Base-by-base conservation (phyloP, 2,329 filamentous ascomycete genomes). In the Sphaerulina musiva region DNA sequence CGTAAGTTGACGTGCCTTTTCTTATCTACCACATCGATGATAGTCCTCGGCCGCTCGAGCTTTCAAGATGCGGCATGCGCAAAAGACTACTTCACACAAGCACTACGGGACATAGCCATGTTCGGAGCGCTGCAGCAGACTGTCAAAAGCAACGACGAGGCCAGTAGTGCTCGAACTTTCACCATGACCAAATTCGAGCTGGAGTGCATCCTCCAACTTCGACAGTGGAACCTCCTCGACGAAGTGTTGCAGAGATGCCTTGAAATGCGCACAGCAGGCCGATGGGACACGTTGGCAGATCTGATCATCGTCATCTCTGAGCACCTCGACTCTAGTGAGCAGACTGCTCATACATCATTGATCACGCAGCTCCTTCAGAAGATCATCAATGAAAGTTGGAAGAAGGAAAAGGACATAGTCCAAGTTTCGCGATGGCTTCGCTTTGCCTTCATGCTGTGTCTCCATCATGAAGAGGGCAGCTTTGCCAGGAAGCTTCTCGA, bases 381-480 rank as follows among this genome's bases (percentile, higher is more conserved):
- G 56, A 82, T 91, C 55, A 80, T 93, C 64, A 86, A 87, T 63
- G 75, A 82, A 46, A 83, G 86, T 14, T 85, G 81, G 70, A 64
- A 62, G 17, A 60, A 62, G 41, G 61, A 68, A 0, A 81, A 84
- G 43, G 78, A 85, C 57, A 74, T 76, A 4, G 66, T 68, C 1
- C 83, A 82, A 61, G 74, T 95, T 1, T 80, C 86, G 6, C 86
- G 85, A 62, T 95, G 93, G 74, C 80, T 92, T 44, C 81, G 88
- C 1, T 90, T 87, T 62, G 75, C 93, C 2, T 87, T 92, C 59
- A 85, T 87, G 57, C 75, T 82, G 1, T 79, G 85, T 0, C 70
- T 90, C 4, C 78, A 83, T 45, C 77, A 82, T 17, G 48, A 29
- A 6, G 36, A 59, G 7, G 46, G 51, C 43, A 40, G 49, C 12